Evolutionary conservation across 2,329 filamentous ascomycete genomes (phyloP).

Genomic region (Sporothrix pallida): DNA sequence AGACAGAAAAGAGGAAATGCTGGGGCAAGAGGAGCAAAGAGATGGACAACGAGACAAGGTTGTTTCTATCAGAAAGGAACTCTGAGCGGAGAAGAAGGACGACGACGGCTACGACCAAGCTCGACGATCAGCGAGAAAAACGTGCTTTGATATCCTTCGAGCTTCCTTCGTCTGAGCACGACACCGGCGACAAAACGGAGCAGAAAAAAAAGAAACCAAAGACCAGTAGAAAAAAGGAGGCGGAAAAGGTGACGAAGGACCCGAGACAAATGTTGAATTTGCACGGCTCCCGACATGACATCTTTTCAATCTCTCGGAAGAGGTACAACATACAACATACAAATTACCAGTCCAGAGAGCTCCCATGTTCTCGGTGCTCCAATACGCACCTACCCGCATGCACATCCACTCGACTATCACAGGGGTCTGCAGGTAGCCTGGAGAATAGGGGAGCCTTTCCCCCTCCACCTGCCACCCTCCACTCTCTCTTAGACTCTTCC

Average conservation of each 20-base stretch:
- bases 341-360: not conserved
- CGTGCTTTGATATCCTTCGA: not conserved
- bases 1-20: not conserved
- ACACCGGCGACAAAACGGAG: slow-evolving; percentile 3
- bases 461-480: slow-evolving; percentile 16
- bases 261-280: slow-evolving; percentile 2
- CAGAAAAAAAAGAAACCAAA: not conserved
- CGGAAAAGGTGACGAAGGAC: not conserved
- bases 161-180: not conserved
- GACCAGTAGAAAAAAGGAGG: not conserved
- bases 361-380: slow-evolving; percentile 20
- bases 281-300: slow-evolving; percentile 1
- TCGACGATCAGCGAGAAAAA: not conserved
- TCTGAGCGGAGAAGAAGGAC: not conserved
- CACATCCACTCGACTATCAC: slow-evolving; percentile 20
- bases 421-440: slow-evolving; percentile 26
- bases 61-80: not conserved
- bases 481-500: not conserved
- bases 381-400: slow-evolving; percentile 13
- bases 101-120: not conserved
- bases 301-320: not conserved
- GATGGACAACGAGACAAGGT: slow-evolving; percentile 5
- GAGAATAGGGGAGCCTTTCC: slow-evolving; percentile 15
- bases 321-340: not conserved
- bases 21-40: slow-evolving; percentile 2